Base-by-base conservation (phyloP, 2,329 filamentous ascomycete genomes). In the Fusarium virguliforme region DNA sequence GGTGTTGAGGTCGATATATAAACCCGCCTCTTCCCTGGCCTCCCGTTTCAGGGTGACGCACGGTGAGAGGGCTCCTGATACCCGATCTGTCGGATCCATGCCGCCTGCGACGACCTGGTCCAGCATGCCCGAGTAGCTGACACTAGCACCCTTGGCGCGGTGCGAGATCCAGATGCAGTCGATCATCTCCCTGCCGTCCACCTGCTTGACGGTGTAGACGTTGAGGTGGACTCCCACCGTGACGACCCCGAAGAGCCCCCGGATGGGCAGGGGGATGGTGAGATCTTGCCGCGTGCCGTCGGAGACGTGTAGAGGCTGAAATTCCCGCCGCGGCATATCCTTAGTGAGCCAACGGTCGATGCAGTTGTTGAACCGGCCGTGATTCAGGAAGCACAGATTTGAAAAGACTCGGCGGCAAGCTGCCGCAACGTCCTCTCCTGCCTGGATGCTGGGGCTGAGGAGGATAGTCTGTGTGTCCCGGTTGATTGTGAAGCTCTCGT, bases 141-240 rank as follows among this genome's bases (percentile, higher is more conserved):
- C 62, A 6, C 71, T 72, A 10, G 67, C 62, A 3, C 66, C 69
- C n/a, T 26, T 50, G 7, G 79, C 77, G 5, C 81, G 75, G 56
- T 74, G 74, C 24, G 80, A 75, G 38, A 82, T 77, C 80, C 80
- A 82, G 40, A 81, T 76, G 35, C 74, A 56, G 46, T 75, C 73
- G 59, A 75, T 62, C 67, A 67, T 35, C 38, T 73, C 70, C 35
- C 60, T 65, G 50, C 75, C 72, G n/a, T 65, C 70, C 28, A 62
- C 60, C n/a, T 60, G 53, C 46, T 71, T 76, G 46, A 74, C 62
- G 34, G 76, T 79, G 69, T 78, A 82, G 50, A 80, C 77, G 65
- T 80, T 82, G 67, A 82, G 74, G 62, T 82, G 81, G 3, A 80
- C 78, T 8, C 81, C 81, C 5, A 78, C 75, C 2, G 81, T 82